Evolutionary conservation across 768 basidiomycete genomes (phyloP).

Genomic region (Trametes gibbosa): DNA sequence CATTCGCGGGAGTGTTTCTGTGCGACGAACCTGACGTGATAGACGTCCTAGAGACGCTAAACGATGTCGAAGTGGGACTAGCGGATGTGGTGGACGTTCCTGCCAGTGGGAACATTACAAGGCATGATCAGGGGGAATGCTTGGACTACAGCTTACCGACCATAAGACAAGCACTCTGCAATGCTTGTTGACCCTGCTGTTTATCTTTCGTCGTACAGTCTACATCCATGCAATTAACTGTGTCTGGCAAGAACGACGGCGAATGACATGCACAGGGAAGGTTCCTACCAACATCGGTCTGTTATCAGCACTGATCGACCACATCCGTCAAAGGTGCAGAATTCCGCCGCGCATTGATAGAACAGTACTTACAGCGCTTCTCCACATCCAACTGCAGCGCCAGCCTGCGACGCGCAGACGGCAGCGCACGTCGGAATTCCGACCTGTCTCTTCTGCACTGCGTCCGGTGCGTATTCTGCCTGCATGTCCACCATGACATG

Average conservation of each 20-base stretch:
- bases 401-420: conserved; percentile 8
- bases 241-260: conserved; percentile 14
- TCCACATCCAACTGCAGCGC: conserved; percentile 9
- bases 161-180: conserved; percentile 6
- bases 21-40: conserved; percentile 8
- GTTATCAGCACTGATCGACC: not conserved
- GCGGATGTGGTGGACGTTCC: conserved; percentile 3
- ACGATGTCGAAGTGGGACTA: not conserved
- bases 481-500: not conserved
- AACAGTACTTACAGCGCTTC: conserved; percentile 4
- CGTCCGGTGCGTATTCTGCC: not conserved
- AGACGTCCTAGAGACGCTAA: not conserved
- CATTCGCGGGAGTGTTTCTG: not conserved
- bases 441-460: not conserved
- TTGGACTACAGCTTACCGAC: not conserved
- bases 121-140: too few species aligned
- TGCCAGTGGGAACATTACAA: not conserved
- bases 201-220: conserved; percentile 12
- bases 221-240: conserved; percentile 17
- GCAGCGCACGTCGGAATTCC: conserved; percentile 6
- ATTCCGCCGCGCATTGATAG: too few species aligned
- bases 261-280: conserved; percentile 17
- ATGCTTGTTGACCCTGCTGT: conserved; percentile 7
- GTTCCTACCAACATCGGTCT: not conserved
- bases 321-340: too few species aligned